Percentiles rank a stretch among this genome's conserved stretches.
Evolutionary conservation across 1,284 basidiomycete genomes (phyloP).

Genomic region (Ceratobasidium sp.): DNA sequence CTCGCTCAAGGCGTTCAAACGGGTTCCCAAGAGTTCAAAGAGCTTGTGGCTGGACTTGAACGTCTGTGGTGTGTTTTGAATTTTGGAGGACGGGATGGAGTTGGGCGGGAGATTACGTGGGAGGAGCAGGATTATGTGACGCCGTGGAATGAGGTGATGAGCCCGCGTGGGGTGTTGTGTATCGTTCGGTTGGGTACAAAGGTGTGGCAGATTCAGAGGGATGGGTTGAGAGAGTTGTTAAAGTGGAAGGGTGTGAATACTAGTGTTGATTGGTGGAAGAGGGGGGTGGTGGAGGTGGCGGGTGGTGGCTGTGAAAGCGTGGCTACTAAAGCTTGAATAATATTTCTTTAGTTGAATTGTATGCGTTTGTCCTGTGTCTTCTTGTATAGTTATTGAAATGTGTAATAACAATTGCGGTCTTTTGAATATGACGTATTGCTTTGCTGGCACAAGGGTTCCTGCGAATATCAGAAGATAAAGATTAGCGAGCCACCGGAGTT

Average conservation of each 20-base stretch:
- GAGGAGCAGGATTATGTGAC: slow-evolving; percentile 25
- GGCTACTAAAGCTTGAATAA: background rate
- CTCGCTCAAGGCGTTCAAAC: slow-evolving; percentile 51
- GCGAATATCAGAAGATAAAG: slow-evolving; percentile 1
- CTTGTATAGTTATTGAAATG: background rate
- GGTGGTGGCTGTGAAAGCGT: too few species aligned
- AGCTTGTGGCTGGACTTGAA: slow-evolving; percentile 19
- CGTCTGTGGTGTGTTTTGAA: slow-evolving; percentile 33
- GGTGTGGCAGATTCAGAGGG: slow-evolving; percentile 22
- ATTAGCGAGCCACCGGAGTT: background rate
- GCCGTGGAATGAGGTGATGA: slow-evolving; percentile 18
- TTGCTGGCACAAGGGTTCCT: background rate
- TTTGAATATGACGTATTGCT: background rate
- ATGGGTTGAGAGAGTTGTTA: slow-evolving; percentile 18
- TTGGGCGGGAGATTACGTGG: slow-evolving; percentile 32
- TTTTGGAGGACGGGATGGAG: slow-evolving; percentile 29
- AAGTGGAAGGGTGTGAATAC: background rate
- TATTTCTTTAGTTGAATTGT: background rate
- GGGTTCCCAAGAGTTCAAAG: slow-evolving; percentile 6
- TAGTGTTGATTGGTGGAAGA: background rate
- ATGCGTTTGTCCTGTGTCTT: background rate
- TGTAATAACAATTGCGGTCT: background rate
- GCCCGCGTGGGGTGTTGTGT: slow-evolving; percentile 11
- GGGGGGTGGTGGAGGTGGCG: background rate
- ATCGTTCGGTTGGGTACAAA: slow-evolving; percentile 24